A percentile compares a stretch with the other conserved stretches of the same genome.
Evolutionary conservation across 345 rosid species (phyloP).

Genomic region (Gossypium rotundifolium): DNA sequence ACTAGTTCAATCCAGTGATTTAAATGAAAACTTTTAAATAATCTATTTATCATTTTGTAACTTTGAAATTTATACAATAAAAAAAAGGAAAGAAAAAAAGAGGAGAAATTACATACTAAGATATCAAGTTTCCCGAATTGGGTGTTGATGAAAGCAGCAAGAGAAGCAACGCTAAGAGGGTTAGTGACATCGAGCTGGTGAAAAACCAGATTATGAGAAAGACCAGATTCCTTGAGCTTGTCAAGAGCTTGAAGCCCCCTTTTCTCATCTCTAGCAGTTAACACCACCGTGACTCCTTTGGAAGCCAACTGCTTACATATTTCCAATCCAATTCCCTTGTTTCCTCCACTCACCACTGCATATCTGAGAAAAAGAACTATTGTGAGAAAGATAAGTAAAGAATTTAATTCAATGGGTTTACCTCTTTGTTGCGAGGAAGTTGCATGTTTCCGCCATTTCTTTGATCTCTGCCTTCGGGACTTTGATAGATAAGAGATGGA

Average conservation of each 20-base stretch:
- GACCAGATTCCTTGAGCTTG: conserved; percentile 13
- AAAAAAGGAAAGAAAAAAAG: neutral
- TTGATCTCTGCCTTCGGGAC: too few species aligned
- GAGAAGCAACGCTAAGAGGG: conserved; percentile 15
- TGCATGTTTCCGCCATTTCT: too few species aligned
- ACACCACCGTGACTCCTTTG: conserved; percentile 11
- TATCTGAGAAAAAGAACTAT: neutral
- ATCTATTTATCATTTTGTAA: too few species aligned
- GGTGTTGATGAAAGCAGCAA: conserved; percentile 9
- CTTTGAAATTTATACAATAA: neutral
- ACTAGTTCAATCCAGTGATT: too few species aligned
- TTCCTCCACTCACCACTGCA: conserved; percentile 17
- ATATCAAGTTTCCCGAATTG: conserved; percentile 25
- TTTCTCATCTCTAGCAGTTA: conserved; percentile 22
- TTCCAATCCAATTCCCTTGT: neutral
- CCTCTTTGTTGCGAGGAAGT: too few species aligned
- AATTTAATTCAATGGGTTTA: too few species aligned
- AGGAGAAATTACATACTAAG: conserved; percentile 3
- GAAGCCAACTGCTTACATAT: conserved; percentile 16
- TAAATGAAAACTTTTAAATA: too few species aligned
- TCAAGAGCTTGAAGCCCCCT: conserved; percentile 21
- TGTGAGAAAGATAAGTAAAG: neutral
- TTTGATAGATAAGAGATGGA: too few species aligned
- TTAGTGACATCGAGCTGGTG: conserved; percentile 23
- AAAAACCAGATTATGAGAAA: conserved; percentile 9